A percentile compares a stretch with the other conserved stretches of the same genome.
phyloP scores from a whole-genome alignment of 106 monocot species.

The Triglochin maritima region DNA sequence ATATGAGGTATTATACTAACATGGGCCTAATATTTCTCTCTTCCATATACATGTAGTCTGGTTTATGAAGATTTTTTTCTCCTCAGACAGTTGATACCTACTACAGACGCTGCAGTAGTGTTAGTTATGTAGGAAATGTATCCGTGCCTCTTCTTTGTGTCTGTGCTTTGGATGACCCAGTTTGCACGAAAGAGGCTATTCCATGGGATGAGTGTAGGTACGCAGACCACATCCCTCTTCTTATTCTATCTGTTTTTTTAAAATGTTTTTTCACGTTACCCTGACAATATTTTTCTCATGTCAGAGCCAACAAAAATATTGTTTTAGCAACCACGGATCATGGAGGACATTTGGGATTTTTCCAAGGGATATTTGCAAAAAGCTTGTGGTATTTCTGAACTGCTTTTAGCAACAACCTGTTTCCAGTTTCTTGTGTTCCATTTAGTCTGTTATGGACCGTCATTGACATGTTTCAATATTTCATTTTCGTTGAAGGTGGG shows the following conservation, averaged over 20 bases:
- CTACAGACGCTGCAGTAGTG: constrained; percentile 76
- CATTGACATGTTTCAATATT: too few species aligned
- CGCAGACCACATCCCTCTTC: not conserved
- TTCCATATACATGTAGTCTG: not conserved
- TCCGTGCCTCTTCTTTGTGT: constrained; percentile 73
- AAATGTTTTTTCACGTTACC: not conserved
- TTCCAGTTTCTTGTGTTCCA: too few species aligned
- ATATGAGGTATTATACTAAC: constrained; percentile 50
- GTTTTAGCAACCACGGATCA: constrained; percentile 73
- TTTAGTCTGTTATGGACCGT: too few species aligned
- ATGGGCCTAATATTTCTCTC: not conserved
- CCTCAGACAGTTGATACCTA: constrained; percentile 89
- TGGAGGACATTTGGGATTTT: constrained; percentile 93
- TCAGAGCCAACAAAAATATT: constrained; percentile 79
- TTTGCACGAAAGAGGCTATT: constrained; percentile 94
- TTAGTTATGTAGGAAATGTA: constrained; percentile 52
- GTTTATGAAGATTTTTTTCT: constrained; percentile 5
- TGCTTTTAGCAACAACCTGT: too few species aligned
- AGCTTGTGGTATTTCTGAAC: constrained; percentile 52
- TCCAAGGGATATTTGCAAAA: constrained; percentile 60
- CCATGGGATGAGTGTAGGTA: constrained; percentile 98
- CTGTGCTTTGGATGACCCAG: constrained; percentile 89
- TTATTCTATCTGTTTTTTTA: not conserved
- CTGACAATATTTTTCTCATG: not conserved
- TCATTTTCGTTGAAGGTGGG: constrained; percentile 81